Evolutionary conservation across 2,329 filamentous ascomycete genomes (phyloP).

Genomic region (Eutypa lata): DNA sequence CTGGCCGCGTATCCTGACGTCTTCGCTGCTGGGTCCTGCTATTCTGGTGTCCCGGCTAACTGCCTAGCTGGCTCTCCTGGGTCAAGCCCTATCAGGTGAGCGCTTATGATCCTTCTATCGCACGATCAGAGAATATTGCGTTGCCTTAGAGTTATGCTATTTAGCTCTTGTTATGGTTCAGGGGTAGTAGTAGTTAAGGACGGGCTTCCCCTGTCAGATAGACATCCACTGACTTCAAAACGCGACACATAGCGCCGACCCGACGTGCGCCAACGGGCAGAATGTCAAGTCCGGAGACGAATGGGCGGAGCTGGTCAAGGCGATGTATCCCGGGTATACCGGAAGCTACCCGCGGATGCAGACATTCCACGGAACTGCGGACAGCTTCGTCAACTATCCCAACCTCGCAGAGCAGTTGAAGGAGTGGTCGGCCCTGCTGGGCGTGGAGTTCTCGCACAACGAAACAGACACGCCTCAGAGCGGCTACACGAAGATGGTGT

Average conservation of each 20-base stretch:
- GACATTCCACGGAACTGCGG: conserved; percentile 43
- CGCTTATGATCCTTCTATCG: not conserved
- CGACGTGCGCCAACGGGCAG: conserved; percentile 36
- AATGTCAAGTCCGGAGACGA: conserved; percentile 19
- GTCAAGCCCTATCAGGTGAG: conserved; percentile 1
- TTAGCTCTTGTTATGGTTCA: no score
- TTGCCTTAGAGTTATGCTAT: no score
- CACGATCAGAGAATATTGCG: no score
- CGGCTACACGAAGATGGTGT: conserved; percentile 17
- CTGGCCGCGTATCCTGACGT: conserved; percentile 45
- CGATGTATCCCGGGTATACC: conserved; percentile 39
- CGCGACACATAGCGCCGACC: not conserved
- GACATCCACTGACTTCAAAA: no score
- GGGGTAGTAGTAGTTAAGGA: no score
- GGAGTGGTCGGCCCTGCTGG: conserved; percentile 39
- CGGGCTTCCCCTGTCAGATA: no score
- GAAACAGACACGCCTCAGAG: conserved; percentile 12
- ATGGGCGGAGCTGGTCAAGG: conserved; percentile 14
- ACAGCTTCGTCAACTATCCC: conserved; percentile 38
- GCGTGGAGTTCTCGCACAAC: conserved; percentile 22
- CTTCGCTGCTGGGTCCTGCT: conserved; percentile 41
- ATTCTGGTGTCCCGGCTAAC: conserved; percentile 42
- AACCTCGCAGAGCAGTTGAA: conserved; percentile 46
- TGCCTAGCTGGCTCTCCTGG: conserved; percentile 30
- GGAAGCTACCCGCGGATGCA: conserved; percentile 43